Evolutionary conservation across 768 basidiomycete genomes (phyloP), one percentile per base, ranked within the genome.

Genomic region (Inosperma sp.): DNA sequence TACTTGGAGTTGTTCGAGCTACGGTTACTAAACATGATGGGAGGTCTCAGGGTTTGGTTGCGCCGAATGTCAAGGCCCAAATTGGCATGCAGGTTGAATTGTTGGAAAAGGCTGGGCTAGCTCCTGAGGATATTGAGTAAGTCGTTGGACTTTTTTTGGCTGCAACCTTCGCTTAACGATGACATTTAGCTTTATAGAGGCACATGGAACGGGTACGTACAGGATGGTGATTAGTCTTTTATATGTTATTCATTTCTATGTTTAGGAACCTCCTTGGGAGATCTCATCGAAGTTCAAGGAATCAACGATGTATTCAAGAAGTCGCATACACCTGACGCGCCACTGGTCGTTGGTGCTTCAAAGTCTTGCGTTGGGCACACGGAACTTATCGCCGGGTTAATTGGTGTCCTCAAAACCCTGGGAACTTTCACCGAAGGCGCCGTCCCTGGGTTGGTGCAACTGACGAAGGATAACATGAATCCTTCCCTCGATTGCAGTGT

Each of bases 331-430:
- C 48, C 57, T 1, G 61, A 62, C 7, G 51, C 56, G 1, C 70
- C 68, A n/a, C 56, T 71, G 3, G 53, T 69, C 25, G 52, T 71
- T 36, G 66, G 67, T 14, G 67, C 70, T 14, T 62, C 63, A 2
- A 71, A 71, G 46, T 59, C 68, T 3, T 64, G 60, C 47, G 51
- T 70, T 17, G 70, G 70, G 5, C 70, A 71, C 49, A 67, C 68
- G 3, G 70, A 71, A 48, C 52, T 59, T 3, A 58, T 61, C 6
- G 64, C 70, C 8, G 68, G 68, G 7, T 48, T 71, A 30, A 58
- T 68, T 23, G 70, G 70, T 19, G 62, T 68, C 7, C 51, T 67
- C 22, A 66, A 65, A 46, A 50, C 66, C 2, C 53, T 71, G 7
- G 59, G 59, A 17, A 59, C 64, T 1, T 58, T 71, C 29, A 43